phyloP scores from a whole-genome alignment of 495 filamentous ascomycete genomes.

The Penicillium soppii region DNA sequence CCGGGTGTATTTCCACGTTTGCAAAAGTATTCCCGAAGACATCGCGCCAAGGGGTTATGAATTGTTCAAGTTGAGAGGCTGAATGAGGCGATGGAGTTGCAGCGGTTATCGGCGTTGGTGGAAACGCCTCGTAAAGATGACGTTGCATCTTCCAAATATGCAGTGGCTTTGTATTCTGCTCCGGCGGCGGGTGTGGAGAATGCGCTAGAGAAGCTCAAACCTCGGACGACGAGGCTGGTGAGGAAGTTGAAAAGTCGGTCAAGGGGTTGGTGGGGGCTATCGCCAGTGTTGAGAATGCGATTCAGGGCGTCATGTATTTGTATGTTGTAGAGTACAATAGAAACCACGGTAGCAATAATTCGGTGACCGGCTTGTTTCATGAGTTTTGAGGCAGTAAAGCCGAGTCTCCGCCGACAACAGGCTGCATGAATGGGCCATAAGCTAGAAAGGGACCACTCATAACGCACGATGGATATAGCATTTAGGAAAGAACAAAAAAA shows the following conservation, averaged over 20 bases:
- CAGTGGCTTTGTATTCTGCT: constrained; percentile 54
- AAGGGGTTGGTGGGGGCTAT: constrained; percentile 49
- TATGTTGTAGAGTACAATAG: too few species aligned
- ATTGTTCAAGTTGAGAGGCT: constrained; percentile 46
- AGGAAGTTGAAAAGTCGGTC: constrained; percentile 47
- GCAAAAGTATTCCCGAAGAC: constrained; percentile 63
- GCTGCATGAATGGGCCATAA: not conserved
- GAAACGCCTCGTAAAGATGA: constrained; percentile 61
- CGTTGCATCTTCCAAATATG: constrained; percentile 66
- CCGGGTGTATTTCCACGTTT: too few species aligned
- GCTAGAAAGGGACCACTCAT: not conserved
- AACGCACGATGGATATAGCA: not conserved
- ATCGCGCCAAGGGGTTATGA: constrained; percentile 52
- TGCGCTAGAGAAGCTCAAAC: constrained; percentile 53
- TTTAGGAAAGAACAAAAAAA: not conserved
- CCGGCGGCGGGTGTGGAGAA: constrained; percentile 57
- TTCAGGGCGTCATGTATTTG: too few species aligned
- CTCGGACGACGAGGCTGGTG: constrained; percentile 56
- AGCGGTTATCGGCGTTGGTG: constrained; percentile 49
- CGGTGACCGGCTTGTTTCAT: not conserved
- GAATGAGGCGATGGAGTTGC: constrained; percentile 55
- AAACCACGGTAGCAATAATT: not conserved
- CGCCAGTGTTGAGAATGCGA: constrained; percentile 46
- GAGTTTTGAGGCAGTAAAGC: not conserved
- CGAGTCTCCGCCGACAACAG: not conserved